phyloP scores from a whole-genome alignment of 768 basidiomycete species.

The Lactarius hengduanensis region DNA sequence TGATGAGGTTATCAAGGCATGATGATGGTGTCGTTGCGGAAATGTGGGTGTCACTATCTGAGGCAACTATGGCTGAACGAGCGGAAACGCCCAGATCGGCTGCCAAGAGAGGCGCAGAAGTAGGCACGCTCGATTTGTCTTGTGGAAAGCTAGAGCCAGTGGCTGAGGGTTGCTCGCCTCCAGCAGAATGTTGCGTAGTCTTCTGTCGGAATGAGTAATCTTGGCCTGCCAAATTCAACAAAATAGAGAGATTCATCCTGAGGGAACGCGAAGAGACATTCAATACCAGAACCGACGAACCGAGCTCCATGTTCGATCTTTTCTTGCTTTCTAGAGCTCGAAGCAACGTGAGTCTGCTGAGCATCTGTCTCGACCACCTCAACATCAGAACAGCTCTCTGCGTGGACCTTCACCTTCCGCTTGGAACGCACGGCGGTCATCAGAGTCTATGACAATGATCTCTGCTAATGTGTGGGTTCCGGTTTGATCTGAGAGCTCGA shows the following conservation, averaged over 20 bases:
- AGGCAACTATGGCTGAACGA: too few relatives aligned
- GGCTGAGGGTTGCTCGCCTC: not conserved
- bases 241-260: constrained; percentile 3
- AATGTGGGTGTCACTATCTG: too few relatives aligned
- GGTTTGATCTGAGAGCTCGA: constrained; percentile 14
- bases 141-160: too few relatives aligned
- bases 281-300: too few relatives aligned
- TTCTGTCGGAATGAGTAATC: constrained; percentile 11
- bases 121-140: not conserved
- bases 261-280: not conserved
- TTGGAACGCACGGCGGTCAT: constrained; percentile 23
- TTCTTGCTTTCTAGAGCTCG: constrained; percentile 10
- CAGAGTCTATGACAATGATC: constrained; percentile 36
- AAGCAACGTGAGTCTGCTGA: too few relatives aligned
- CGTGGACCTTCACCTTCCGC: constrained; percentile 18
- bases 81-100: not conserved
- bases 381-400: constrained; percentile 24
- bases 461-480: constrained; percentile 22
- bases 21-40: too few relatives aligned
- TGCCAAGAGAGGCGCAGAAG: not conserved
- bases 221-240: constrained; percentile 22
- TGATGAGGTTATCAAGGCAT: too few relatives aligned
- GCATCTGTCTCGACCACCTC: constrained; percentile 23
- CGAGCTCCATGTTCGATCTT: constrained; percentile 11
- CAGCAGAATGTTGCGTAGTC: not conserved